Evolutionary conservation across 768 basidiomycete species (phyloP).

Genomic region (Pleurotus ostreatus): DNA sequence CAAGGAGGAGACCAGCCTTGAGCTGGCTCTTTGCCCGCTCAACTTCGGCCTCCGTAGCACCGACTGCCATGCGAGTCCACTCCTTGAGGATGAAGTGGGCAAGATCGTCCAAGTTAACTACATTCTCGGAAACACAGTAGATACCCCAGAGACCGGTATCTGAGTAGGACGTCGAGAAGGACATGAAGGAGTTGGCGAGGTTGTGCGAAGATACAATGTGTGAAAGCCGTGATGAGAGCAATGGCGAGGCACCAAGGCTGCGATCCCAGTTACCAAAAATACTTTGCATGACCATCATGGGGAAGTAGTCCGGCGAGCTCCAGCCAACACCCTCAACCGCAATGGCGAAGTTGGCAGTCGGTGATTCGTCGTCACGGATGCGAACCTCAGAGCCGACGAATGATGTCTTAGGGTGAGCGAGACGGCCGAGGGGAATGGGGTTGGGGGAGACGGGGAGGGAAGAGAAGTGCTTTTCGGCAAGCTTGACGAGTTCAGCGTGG

Average conservation of each 20-base stretch:
- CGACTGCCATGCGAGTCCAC: conserved; percentile 93
- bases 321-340: conserved; percentile 98
- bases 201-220: conserved; percentile 89
- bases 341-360: conserved; percentile 90
- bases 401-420: conserved; percentile 68
- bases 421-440: conserved; percentile 85
- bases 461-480: conserved; percentile 92
- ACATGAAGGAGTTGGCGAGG: conserved; percentile 99
- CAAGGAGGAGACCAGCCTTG: conserved; percentile 88
- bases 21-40: conserved; percentile 98
- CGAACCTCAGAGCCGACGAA: conserved; percentile 97
- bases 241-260: conserved; percentile 83
- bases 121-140: conserved; percentile 94
- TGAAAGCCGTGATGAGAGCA: conserved; percentile 87
- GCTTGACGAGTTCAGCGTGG: conserved; percentile 87
- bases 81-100: conserved; percentile 92
- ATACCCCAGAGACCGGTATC: conserved; percentile 99
- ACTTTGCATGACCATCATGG: conserved; percentile 97
- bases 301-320: conserved; percentile 98
- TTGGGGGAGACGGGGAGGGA: conserved; percentile 80
- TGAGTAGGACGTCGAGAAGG: conserved; percentile 97
- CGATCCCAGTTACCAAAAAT: conserved; percentile 99
- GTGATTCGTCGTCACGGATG: conserved; percentile 86
- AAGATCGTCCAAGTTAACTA: conserved; percentile 90
- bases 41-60: conserved; percentile 81